Evolutionary conservation across 164 flowering plant genomes (phyloP), one percentile per base, ranked within the genome.

Genomic region (Paratinospora sagittata): DNA sequence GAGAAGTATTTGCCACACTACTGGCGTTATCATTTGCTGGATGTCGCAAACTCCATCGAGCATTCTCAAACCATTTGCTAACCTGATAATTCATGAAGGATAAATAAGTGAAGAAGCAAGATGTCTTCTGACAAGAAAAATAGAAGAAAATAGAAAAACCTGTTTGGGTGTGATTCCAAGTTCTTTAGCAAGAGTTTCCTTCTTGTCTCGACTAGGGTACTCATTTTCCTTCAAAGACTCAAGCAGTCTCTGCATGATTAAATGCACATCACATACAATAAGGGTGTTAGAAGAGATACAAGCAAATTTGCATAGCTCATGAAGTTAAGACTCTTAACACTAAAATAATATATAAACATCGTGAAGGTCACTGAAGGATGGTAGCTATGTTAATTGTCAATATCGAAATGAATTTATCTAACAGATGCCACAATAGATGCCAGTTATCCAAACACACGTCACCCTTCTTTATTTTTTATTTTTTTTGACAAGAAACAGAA

Each of bases 61-160:
- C 77, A 82, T 90, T 87, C 64, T 70, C 91, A 85, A 91, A 94
- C 98, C 98, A 94, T 77, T 87, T 92, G 77, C 73, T 75, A 68
- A 94, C 90, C 97, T 94, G 80, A 10, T 70, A 64, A 52, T 39
- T 24, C 33, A 71, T 65, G 24, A 63, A 58, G 66, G 2, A 65
- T 11, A 27, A n/a, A 14, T 39, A 11, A 45, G 27, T 52, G 63
- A 61, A n/a, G 6, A 70, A 33, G 21, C 10, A 41, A 17, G 26
- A 45, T 34, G 16, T 12, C 55, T 26, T 60, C 26, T 65, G 19
- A 5, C 9, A 26, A 26, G 16, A n/a, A 62, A 60, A 27, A 64
- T 37, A 68, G 63, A 60, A 58, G 27, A 26, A 33, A 45, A 30
- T 52, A 64, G 41, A 67, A n/a, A n/a, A 2, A 89, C 98, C 97